These are phyloP conservation scores for Gossypium thurberi DNA, from an alignment of 345 rosid species.

Conservation along the genomic window DNA sequence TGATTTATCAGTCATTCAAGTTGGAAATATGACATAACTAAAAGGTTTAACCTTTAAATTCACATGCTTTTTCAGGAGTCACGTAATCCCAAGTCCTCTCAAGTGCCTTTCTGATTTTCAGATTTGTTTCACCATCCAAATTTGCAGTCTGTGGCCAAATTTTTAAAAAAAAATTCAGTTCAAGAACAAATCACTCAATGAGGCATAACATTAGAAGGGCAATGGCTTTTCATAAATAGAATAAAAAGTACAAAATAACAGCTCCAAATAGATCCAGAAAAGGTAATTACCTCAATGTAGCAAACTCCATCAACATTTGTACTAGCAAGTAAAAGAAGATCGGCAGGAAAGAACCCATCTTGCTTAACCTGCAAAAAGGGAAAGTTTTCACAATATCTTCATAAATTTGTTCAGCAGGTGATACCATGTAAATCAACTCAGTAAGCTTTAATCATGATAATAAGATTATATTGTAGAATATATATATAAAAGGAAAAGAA, in stretches of 20 bases:
- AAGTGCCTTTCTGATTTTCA: conserved; percentile 94
- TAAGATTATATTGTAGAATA: not conserved
- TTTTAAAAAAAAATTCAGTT: not conserved
- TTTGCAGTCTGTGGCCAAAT: conserved; percentile 76
- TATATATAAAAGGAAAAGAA: not conserved
- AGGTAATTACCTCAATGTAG: conserved; percentile 71
- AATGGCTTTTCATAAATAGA: not conserved
- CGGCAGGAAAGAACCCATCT: conserved; percentile 94
- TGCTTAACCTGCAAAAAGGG: conserved; percentile 69
- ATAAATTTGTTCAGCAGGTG: not conserved
- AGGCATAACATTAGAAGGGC: not conserved
- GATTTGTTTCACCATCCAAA: conserved; percentile 98
- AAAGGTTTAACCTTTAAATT: conserved; percentile 65
- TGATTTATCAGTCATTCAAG: not conserved
- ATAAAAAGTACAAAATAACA: conserved; percentile 5
- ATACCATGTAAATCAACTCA: conserved; percentile 1
- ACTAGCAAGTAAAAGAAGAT: conserved; percentile 82
- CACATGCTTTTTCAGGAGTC: conserved; percentile 78
- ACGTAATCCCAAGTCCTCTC: conserved; percentile 98
- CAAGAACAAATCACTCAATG: not conserved
- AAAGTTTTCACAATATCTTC: conserved; percentile 14
- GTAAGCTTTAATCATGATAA: not conserved
- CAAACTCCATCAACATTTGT: conserved; percentile 94
- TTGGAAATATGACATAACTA: conserved; percentile 1
- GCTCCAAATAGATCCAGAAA: conserved; percentile 6